phyloP scores from a whole-genome alignment of 1,139 yeast species.

The Yamadazyma dushanensis region DNA sequence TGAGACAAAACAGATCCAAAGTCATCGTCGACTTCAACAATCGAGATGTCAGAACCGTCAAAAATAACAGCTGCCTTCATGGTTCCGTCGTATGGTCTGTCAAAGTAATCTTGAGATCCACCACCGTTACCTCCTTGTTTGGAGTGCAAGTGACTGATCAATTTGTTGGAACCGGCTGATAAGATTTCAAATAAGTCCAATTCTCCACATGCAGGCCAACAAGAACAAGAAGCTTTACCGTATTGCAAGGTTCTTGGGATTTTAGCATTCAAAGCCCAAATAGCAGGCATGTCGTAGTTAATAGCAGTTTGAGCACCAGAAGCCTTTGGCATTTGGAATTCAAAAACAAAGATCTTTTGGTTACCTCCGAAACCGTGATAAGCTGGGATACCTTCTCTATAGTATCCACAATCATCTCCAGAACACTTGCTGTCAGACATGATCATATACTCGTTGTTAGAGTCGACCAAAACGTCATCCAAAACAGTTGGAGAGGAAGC shows the following conservation, averaged over 20 bases:
- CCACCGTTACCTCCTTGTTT: conserved; percentile 80
- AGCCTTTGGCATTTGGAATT: conserved; percentile 63
- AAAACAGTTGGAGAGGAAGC: conserved; percentile 61
- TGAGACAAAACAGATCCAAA: conserved; percentile 57
- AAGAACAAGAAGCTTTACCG: conserved; percentile 61
- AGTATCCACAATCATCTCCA: conserved; percentile 61
- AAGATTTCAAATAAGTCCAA: conserved; percentile 79
- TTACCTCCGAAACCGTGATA: conserved; percentile 69
- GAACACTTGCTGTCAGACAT: conserved; percentile 60
- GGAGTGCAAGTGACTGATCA: conserved; percentile 82
- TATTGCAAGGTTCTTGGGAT: conserved; percentile 81
- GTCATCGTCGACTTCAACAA: conserved; percentile 56
- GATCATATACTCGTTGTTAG: conserved; percentile 61
- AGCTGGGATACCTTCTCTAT: conserved; percentile 71
- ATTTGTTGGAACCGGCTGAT: conserved; percentile 65
- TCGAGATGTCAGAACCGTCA: conserved; percentile 51
- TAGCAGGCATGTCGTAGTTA: conserved; percentile 70
- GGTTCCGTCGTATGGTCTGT: conserved; percentile 74
- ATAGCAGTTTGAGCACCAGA: conserved; percentile 26
- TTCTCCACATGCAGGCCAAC: conserved; percentile 81
- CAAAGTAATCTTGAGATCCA: conserved; percentile 83
- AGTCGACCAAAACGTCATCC: conserved; percentile 49
- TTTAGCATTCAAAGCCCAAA: conserved; percentile 75
- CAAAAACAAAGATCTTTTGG: conserved; percentile 68
- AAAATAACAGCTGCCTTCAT: conserved; percentile 92